Evolutionary conservation across 176 grass and related monocot genomes (phyloP).

Genomic region (Neostapfia colusana): DNA sequence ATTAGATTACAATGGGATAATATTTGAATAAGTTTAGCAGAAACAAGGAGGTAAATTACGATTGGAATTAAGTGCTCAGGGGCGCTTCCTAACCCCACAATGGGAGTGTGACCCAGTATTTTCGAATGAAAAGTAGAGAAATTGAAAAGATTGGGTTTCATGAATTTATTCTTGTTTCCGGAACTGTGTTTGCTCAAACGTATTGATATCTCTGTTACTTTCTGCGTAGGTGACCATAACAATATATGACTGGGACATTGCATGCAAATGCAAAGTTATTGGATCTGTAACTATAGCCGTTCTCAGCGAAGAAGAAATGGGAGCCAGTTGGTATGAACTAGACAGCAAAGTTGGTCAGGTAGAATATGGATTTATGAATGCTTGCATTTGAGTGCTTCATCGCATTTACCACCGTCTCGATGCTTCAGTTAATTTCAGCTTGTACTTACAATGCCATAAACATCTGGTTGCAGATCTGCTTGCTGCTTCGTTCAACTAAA

Average conservation of each 20-base stretch:
- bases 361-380: conserved; percentile 2
- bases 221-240: conserved; percentile 56
- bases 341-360: conserved; percentile 84
- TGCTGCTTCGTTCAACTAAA: conserved; percentile 60
- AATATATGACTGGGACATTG: conserved; percentile 86
- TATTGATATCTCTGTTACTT: conserved; percentile 16
- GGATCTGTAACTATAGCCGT: conserved; percentile 69
- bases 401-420: not conserved
- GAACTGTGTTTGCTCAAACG: conserved; percentile 1
- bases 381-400: not conserved
- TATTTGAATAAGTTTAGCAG: not conserved
- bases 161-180: not conserved
- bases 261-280: conserved; percentile 81
- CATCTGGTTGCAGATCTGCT: conserved; percentile 67
- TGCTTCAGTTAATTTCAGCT: conserved; percentile 6
- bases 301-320: conserved; percentile 58
- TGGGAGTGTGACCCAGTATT: not conserved
- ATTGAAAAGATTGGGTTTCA: not conserved
- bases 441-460: conserved; percentile 25
- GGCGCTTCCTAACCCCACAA: not conserved
- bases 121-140: not conserved
- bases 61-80: not conserved
- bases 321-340: conserved; percentile 75
- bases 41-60: not conserved
- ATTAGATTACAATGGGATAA: conserved; percentile 1